These are phyloP conservation scores for Cryptosporidium viatorum DNA, from an alignment of 169 alveolate genomes.

Conservation along the genomic window DNA sequence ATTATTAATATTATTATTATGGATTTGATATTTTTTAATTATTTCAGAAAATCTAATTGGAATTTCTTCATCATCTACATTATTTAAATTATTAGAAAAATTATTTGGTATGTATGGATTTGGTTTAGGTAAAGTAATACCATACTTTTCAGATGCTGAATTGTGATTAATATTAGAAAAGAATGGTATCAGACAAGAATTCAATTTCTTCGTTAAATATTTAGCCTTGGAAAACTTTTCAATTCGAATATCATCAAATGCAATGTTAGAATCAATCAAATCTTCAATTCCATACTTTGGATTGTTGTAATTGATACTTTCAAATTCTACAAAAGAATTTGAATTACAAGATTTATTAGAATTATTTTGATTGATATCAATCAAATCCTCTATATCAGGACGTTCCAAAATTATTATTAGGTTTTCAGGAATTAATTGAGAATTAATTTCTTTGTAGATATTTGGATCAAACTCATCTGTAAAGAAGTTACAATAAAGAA, in stretches of 20 bases:
- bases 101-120: slow-evolving; percentile 31
- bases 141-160: neutral
- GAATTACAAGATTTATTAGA: neutral
- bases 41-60: slow-evolving; percentile 20
- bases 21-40: neutral
- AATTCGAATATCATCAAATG: neutral
- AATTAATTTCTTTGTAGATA: slow-evolving; percentile 15
- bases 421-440: slow-evolving; percentile 29
- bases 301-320: neutral
- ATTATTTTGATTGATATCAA: neutral
- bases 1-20: neutral
- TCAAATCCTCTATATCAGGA: neutral
- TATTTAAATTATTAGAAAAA: neutral
- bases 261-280: neutral
- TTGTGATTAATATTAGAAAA: neutral
- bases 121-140: neutral
- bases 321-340: neutral
- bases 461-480: neutral
- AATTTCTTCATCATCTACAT: neutral
- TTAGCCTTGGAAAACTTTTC: slow-evolving; percentile 1
- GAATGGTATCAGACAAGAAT: neutral
- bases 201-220: slow-evolving; percentile 5
- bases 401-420: neutral
- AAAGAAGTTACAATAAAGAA: neutral
- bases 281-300: neutral